These are phyloP conservation scores for Cytidiella melzeri DNA, from an alignment of 768 basidiomycete genomes.

Conservation along the genomic window DNA sequence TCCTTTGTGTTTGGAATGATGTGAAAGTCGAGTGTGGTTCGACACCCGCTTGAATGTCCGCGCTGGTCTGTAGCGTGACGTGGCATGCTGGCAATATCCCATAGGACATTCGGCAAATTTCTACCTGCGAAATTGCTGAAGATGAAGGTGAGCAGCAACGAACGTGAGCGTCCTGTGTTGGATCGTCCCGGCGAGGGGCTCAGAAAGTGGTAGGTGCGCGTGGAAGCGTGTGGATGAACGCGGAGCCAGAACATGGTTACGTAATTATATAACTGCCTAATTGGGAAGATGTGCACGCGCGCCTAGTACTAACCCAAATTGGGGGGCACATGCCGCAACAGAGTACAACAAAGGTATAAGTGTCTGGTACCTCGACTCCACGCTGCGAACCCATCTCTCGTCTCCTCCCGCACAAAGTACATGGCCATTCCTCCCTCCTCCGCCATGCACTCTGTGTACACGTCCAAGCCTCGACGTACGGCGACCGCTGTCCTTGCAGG, in stretches of 20 bases:
- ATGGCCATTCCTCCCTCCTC: slow-evolving; percentile 15
- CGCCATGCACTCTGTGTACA: slow-evolving; percentile 13
- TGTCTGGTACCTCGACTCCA: slow-evolving; percentile 22
- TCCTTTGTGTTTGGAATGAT: not conserved
- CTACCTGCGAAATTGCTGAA: too few relatives aligned
- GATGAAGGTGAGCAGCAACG: too few relatives aligned
- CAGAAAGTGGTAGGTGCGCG: slow-evolving; percentile 14
- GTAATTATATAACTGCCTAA: not conserved
- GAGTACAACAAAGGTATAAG: slow-evolving; percentile 25
- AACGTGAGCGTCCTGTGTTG: not conserved
- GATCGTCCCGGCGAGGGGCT: not conserved
- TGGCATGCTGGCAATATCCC: too few relatives aligned
- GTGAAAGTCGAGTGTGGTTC: not conserved
- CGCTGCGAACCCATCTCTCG: slow-evolving; percentile 12
- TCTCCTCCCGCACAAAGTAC: slow-evolving; percentile 9
- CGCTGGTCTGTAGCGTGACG: slow-evolving; percentile 1
- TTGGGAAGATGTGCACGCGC: not conserved
- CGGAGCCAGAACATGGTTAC: slow-evolving; percentile 8
- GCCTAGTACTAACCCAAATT: slow-evolving; percentile 6
- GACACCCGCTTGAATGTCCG: slow-evolving; percentile 6
- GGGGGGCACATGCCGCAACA: slow-evolving; percentile 12
- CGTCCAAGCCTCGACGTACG: slow-evolving; percentile 44
- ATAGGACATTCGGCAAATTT: too few relatives aligned
- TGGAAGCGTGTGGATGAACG: slow-evolving; percentile 14
- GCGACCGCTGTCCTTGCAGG: slow-evolving; percentile 76